phyloP scores from a whole-genome alignment of 1,284 basidiomycete species.

The Coniferiporia sulphurascens region DNA sequence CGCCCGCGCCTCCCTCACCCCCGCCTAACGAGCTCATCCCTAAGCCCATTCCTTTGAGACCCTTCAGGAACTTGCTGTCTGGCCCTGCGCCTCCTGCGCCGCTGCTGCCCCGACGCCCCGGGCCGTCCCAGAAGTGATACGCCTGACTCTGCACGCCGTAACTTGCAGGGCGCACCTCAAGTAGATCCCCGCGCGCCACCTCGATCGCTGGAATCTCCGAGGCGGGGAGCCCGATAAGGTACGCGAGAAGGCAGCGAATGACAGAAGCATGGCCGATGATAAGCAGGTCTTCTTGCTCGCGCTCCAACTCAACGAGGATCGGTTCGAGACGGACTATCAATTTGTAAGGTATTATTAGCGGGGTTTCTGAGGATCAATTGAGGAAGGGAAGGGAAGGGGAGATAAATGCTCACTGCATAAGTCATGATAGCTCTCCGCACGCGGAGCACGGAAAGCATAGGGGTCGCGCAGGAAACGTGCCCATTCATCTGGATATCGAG shows the following conservation, averaged over 20 bases:
- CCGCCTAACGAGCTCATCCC: background rate
- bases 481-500: conserved; percentile 92
- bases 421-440: conserved; percentile 94
- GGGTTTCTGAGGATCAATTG: background rate
- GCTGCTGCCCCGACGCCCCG: conserved; percentile 41
- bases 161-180: conserved; percentile 86
- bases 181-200: conserved; percentile 84
- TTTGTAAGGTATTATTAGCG: background rate
- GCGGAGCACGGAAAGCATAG: conserved; percentile 87
- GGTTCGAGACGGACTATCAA: conserved; percentile 72
- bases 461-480: conserved; percentile 89
- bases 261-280: conserved; percentile 92
- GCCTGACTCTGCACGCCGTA: conserved; percentile 87
- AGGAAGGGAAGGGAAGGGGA: background rate
- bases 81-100: background rate
- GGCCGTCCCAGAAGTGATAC: conserved; percentile 91
- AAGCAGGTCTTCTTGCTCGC: conserved; percentile 72
- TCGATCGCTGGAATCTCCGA: conserved; percentile 96
- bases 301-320: conserved; percentile 79
- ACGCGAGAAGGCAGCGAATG: conserved; percentile 90
- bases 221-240: conserved; percentile 92
- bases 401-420: conserved; percentile 50
- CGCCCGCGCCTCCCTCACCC: conserved; percentile 6
- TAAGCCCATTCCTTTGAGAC: background rate
- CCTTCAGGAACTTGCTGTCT: conserved; percentile 1